Conservation (phyloP, 108 stramenopile genomes). For the Cyclotella baltica region DNA sequence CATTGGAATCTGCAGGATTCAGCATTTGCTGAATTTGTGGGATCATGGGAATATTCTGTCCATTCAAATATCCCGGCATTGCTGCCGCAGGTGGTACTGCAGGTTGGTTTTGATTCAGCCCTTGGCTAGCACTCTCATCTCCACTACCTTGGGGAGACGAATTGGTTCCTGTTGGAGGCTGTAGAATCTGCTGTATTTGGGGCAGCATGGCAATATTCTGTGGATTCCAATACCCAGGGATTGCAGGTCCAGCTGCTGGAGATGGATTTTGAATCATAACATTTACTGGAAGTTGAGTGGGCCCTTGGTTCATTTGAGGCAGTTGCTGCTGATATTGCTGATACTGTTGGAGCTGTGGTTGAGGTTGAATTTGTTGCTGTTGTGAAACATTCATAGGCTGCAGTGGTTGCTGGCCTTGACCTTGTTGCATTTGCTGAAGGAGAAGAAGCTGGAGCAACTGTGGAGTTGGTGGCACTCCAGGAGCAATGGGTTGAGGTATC, state of each 20-base stretch:
- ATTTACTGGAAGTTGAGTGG: not conserved
- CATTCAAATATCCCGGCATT: not conserved
- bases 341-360: not conserved
- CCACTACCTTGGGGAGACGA: constrained; percentile 1
- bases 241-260: not conserved
- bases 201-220: constrained; percentile 10
- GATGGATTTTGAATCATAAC: no score
- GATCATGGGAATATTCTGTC: not conserved
- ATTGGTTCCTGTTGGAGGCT: not conserved
- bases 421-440: constrained; percentile 26
- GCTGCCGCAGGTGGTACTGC: not conserved
- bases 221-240: constrained; percentile 5
- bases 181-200: not conserved
- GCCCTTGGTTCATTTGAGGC: not conserved
- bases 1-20: not conserved
- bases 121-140: not conserved
- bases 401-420: constrained; percentile 16
- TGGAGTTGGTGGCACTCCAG: constrained; percentile 5
- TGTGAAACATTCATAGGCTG: not conserved
- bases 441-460: constrained; percentile 35
- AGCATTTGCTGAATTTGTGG: not conserved
- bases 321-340: not conserved
- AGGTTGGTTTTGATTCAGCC: not conserved
- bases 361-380: constrained; percentile 1
- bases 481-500: constrained; percentile 5